A percentile compares a stretch with the other conserved stretches of the same genome.
Evolutionary conservation across 1,284 basidiomycete species (phyloP).

Genomic region (Phylloboletellus chloephorus): DNA sequence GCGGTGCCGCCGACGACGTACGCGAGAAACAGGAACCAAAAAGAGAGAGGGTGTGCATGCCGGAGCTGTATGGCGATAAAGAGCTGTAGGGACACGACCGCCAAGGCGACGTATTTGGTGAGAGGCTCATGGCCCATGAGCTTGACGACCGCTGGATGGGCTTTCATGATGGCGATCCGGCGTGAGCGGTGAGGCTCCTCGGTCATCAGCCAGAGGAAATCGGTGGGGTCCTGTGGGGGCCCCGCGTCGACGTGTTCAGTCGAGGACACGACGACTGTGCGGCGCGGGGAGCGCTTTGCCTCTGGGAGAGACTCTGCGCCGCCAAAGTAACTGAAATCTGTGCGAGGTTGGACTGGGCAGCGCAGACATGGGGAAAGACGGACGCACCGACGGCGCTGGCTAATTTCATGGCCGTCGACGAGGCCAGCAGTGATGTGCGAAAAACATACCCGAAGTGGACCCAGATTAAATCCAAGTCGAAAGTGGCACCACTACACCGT

Average conservation of each 20-base stretch:
- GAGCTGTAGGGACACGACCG: slow-evolving; percentile 79
- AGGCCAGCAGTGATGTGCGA: slow-evolving; percentile 20
- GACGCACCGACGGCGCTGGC: slow-evolving; percentile 16
- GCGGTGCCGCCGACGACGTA: slow-evolving; percentile 91
- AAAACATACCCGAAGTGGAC: slow-evolving; percentile 17
- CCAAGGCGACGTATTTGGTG: slow-evolving; percentile 83
- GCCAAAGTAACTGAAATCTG: slow-evolving; percentile 72
- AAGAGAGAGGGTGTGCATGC: slow-evolving; percentile 62
- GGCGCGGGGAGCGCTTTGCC: slow-evolving; percentile 50
- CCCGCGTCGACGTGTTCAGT: slow-evolving; percentile 40
- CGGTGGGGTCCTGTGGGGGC: slow-evolving; percentile 65
- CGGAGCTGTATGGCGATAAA: slow-evolving; percentile 61
- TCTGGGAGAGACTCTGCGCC: slow-evolving; percentile 71
- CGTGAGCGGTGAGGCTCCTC: slow-evolving; percentile 94
- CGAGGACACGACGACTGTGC: slow-evolving; percentile 46
- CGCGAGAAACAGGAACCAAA: slow-evolving; percentile 70
- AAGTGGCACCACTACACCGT: slow-evolving; percentile 22
- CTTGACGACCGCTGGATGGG: slow-evolving; percentile 90
- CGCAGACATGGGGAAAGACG: not conserved
- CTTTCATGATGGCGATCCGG: slow-evolving; percentile 86
- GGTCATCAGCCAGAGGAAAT: slow-evolving; percentile 94
- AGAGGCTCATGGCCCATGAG: slow-evolving; percentile 93
- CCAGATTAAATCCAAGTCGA: slow-evolving; percentile 12
- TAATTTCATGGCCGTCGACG: slow-evolving; percentile 15
- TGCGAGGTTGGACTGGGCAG: not conserved